Conservation (phyloP, 176 grass and related monocot genomes). For the Musa beccarii region DNA sequence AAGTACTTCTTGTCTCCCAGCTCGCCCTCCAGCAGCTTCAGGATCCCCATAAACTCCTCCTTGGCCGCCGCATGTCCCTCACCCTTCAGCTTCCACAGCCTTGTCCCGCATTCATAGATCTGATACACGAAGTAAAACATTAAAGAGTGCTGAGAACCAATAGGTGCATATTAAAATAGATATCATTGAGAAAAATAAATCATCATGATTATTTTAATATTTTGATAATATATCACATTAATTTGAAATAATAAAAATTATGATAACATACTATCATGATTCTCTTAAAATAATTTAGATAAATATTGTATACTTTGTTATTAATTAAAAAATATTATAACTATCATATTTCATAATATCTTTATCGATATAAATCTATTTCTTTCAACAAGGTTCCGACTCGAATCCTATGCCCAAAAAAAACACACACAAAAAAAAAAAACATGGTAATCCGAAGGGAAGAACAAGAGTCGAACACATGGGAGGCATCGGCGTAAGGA, state of each 20-base stretch:
- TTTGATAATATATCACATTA: no score
- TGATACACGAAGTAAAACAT: constrained; percentile 2
- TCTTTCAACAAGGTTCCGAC: no score
- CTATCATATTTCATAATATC: constrained; percentile 19
- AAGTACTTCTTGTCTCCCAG: constrained; percentile 49
- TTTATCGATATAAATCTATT: constrained; percentile 26
- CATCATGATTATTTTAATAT: no score
- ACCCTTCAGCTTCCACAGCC: constrained; percentile 31
- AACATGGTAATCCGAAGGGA: constrained; percentile 12
- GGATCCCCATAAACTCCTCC: constrained; percentile 33
- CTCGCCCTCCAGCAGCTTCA: constrained; percentile 41
- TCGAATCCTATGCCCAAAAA: no score
- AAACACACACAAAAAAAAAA: no score
- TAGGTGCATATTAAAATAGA: neutral
- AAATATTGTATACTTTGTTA: no score
- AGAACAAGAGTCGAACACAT: constrained; percentile 11
- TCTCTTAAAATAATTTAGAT: no score
- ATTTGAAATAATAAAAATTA: no score
- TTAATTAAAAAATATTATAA: no score
- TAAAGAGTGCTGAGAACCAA: neutral
- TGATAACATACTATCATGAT: no score
- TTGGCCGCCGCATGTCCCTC: constrained; percentile 25
- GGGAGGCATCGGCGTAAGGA: neutral
- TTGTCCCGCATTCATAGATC: constrained; percentile 15
- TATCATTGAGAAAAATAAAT: no score